Base-by-base conservation (phyloP, 2,329 filamentous ascomycete species). In the Ophiostoma sp. region DNA sequence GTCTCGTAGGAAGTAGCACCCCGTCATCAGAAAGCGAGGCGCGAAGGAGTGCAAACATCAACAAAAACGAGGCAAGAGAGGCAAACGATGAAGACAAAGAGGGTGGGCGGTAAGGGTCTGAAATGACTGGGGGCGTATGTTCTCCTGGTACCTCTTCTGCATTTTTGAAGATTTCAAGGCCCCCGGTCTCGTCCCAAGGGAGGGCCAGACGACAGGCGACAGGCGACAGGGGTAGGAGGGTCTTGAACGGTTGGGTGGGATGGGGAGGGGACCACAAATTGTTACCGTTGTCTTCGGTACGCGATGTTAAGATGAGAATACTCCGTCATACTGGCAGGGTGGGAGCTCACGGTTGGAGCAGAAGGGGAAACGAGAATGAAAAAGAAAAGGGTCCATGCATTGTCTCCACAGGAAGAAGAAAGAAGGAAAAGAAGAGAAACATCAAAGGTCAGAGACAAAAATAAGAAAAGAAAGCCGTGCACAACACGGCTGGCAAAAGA, bases 231-330 rank as follows among this genome's bases (percentile, higher is more conserved):
- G 36, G 22, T 55, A 22, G 15, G 19, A 55, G n/a, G 50, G 55
- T 59, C 28, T 59, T 66, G 12, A 17, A 45, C 12, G 12, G 15
- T 39, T 28, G 61, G 61, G 61, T 28, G 36, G 61, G 36, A 66
- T 64, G 61, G 61, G 57, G n/a, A 39, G 19, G 57, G 57, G 33
- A n/a, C 61, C 36, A 15, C 36, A 25, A 15, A 45, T 42, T 45
- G 36, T 19, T 45, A 66, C 61, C 61, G 61, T 45, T 66, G 36
- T 64, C 33, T 45, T 66, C 61, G 61, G 61, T 66, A 66, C 61
- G 61, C 61, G n/a, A 66, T 66, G 61, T 45, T 66, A 66, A 66
- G 61, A 66, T 66, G 61, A 66, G 61, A 42, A 66, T 66, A 22
- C 61, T 66, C 61, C 61, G 61, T 66, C 36, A 66, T 28, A 66